Conservation (phyloP, 2,329 filamentous ascomycete species). For the Alternaria sp. region DNA sequence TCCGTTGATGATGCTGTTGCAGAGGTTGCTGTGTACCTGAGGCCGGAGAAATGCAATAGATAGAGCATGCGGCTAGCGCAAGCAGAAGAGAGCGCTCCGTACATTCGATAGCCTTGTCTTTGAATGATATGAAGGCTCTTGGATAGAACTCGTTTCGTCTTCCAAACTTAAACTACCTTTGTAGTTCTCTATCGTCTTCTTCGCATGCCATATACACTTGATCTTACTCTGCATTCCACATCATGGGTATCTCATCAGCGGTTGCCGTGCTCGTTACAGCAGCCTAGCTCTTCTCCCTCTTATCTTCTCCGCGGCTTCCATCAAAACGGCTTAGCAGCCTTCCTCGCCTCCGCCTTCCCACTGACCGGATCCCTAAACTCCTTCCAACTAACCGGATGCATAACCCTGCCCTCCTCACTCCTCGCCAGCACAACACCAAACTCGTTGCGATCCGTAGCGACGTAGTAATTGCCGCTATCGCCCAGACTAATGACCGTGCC, state of each 20-base stretch:
- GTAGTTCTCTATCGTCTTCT: background rate
- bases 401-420: conserved; percentile 84
- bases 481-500: conserved; percentile 89
- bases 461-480: conserved; percentile 93
- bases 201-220: background rate
- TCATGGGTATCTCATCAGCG: background rate
- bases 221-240: background rate
- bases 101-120: background rate
- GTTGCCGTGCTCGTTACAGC: background rate
- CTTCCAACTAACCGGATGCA: conserved; percentile 94
- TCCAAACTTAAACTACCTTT: no score
- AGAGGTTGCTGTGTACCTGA: background rate
- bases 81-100: background rate
- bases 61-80: background rate
- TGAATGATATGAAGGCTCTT: no score
- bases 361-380: conserved; percentile 88
- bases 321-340: conserved; percentile 87
- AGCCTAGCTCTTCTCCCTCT: background rate
- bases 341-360: conserved; percentile 77
- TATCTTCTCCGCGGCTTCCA: background rate
- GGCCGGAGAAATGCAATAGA: background rate
- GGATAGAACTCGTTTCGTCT: no score
- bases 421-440: conserved; percentile 92
- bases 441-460: conserved; percentile 90
- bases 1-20: background rate